Evolutionary conservation across 1,284 basidiomycete species (phyloP).

Genomic region (Golubevia sp.): DNA sequence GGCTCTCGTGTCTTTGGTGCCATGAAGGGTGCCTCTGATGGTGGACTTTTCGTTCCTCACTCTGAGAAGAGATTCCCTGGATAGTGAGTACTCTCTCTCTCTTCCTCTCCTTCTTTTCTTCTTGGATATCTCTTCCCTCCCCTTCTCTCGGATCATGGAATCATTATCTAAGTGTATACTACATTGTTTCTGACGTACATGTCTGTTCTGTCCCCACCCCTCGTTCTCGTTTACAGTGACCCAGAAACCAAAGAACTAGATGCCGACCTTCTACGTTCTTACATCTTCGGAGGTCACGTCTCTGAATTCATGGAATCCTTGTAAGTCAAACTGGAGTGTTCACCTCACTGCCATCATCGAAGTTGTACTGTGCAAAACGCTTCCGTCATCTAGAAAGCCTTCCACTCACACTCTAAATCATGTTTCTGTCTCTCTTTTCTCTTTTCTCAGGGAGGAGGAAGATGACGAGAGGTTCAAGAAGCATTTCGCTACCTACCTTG

Average conservation of each 20-base stretch:
- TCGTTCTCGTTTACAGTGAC: constrained; percentile 70
- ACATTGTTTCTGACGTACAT: background rate
- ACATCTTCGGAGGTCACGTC: constrained; percentile 97
- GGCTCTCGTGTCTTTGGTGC: constrained; percentile 98
- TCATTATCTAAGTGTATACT: background rate
- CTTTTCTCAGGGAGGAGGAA: too few relatives aligned
- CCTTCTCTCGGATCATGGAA: too few relatives aligned
- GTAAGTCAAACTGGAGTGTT: too few relatives aligned
- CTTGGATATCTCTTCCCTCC: too few relatives aligned
- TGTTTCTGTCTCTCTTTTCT: too few relatives aligned
- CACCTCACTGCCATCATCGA: too few relatives aligned
- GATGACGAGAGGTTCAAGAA: constrained; percentile 99
- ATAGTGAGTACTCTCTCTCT: constrained; percentile 66
- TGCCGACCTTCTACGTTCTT: constrained; percentile 91
- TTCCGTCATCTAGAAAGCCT: too few relatives aligned
- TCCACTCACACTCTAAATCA: too few relatives aligned
- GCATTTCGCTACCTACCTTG: constrained; percentile 94
- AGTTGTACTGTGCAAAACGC: too few relatives aligned
- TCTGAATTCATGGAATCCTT: constrained; percentile 99
- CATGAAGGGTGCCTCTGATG: constrained; percentile 98
- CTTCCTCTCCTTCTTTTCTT: too few relatives aligned
- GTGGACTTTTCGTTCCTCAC: constrained; percentile 97
- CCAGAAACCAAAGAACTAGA: constrained; percentile 91
- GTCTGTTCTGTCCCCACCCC: background rate
- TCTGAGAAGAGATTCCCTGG: constrained; percentile 98